Evolutionary conservation across 495 filamentous ascomycete species (phyloP).

Genomic region (Daldinia loculata): DNA sequence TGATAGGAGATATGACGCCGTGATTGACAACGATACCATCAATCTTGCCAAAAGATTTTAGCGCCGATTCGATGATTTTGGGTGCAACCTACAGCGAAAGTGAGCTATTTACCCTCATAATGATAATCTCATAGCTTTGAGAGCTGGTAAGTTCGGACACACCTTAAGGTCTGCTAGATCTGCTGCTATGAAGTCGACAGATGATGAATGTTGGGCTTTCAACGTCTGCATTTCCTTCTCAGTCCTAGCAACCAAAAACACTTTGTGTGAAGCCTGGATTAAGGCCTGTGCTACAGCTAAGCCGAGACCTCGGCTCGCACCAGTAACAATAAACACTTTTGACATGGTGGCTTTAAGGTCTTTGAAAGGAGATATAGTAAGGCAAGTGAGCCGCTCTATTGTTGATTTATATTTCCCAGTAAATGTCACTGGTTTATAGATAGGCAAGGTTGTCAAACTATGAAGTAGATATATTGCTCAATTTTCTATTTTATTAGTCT

Average conservation of each 20-base stretch:
- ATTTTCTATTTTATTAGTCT: neutral
- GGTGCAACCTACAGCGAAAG: conserved; percentile 58
- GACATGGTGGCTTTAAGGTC: conserved; percentile 42
- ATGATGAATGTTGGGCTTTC: conserved; percentile 67
- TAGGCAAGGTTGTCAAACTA: conserved; percentile 6
- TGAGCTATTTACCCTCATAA: conserved; percentile 5
- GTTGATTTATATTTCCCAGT: neutral
- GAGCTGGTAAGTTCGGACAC: conserved; percentile 11
- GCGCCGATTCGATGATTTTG: conserved; percentile 68
- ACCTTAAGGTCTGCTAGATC: conserved; percentile 75
- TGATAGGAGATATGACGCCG: conserved; percentile 80
- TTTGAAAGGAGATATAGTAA: neutral
- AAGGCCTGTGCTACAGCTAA: conserved; percentile 78
- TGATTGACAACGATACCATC: conserved; percentile 92
- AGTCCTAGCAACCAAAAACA: conserved; percentile 80
- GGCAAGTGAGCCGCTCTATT: neutral
- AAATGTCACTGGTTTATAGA: neutral
- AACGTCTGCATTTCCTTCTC: conserved; percentile 71
- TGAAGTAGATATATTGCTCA: neutral
- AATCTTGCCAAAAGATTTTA: conserved; percentile 71
- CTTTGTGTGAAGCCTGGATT: conserved; percentile 70
- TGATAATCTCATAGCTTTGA: neutral
- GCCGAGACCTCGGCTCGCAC: conserved; percentile 81
- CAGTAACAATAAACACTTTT: conserved; percentile 75
- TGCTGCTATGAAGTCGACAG: conserved; percentile 76